Evolutionary conservation across 169 alveolate species (phyloP), one percentile per base, ranked within the genome.

Genomic region (Plasmodium gallinaceum): DNA sequence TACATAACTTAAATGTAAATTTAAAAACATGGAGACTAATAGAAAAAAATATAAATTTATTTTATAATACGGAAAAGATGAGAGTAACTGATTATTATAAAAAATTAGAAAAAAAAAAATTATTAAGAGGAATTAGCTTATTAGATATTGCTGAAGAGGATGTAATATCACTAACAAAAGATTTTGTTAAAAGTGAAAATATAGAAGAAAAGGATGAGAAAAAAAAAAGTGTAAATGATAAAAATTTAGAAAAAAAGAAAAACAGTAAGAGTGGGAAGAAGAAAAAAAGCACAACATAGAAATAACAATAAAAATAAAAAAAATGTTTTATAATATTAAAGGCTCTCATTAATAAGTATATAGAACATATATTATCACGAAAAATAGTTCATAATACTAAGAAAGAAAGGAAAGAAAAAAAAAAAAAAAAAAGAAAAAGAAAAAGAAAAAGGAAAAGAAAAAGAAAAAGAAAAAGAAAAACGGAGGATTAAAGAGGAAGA

Each of bases 51-150:
- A 80, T 80, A 22, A 80, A 80, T 46, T 72, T 80, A 58, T 80
- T 80, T 62, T 80, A 80, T 48, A 80, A 80, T n/a, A 80, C 90
- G n/a, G 90, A 80, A 10, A 80, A 80, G 68, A 80, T 80, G 90
- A 80, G 73, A 52, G 90, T 52, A 10, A 80, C 90, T 12, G 90
- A 80, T 80, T 80, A 80, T 57, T 80, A 80, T 48, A 80, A 80
- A 46, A 80, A 80, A 66, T 51, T 80, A 68, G 90, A 80, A 57
- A 80, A 80, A 32, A 66, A 80, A 52, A 66, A 80, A 69, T 52
- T 80, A 54, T 46, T 80, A 54, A 80, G 90, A 62, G 90, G 90
- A 62, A 80, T 80, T 16, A 66, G 90, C 10, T 71, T 80, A 22
- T 37, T 80, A 43, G 90, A 80, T 45, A 60, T 80, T 32, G 90